Evolutionary conservation across 2,329 filamentous ascomycete species (phyloP).

Genomic region (Parasarocladium wereldwijsianum): DNA sequence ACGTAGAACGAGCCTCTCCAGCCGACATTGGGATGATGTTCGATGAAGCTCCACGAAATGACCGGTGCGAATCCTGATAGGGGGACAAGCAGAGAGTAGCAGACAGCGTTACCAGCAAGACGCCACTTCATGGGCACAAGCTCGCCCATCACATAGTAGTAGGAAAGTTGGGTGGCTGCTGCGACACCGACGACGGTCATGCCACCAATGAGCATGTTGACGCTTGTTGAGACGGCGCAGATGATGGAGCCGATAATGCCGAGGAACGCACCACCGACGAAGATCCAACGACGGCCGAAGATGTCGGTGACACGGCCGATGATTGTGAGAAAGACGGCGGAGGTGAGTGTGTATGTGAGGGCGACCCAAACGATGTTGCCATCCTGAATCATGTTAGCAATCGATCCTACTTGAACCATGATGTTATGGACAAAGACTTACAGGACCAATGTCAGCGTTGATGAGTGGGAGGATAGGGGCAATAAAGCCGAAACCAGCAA

Average conservation of each 20-base stretch:
- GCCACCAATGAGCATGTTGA: conserved; percentile 21
- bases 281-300: conserved; percentile 10
- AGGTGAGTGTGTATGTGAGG: conserved; percentile 15
- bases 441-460: conserved; percentile 10
- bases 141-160: conserved; percentile 20
- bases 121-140: conserved; percentile 22
- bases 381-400: conserved; percentile 5
- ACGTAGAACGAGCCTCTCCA: conserved; percentile 17
- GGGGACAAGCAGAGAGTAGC: conserved; percentile 18
- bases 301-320: conserved; percentile 14
- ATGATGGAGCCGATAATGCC: conserved; percentile 11
- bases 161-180: conserved; percentile 20
- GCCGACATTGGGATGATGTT: conserved; percentile 11
- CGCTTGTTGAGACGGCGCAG: conserved; percentile 17
- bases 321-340: conserved; percentile 12
- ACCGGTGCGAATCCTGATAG: conserved; percentile 14
- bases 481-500: conserved; percentile 13
- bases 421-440: conserved; percentile 1
- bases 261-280: conserved; percentile 3
- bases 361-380: conserved; percentile 15
- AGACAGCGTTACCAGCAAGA: conserved; percentile 15
- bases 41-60: conserved; percentile 13
- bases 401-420: background rate
- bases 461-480: conserved; percentile 10
- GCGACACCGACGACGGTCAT: conserved; percentile 21